Base-by-base conservation (phyloP, 164 flowering plant genomes). In the Chloranthus sessilifolius region DNA sequence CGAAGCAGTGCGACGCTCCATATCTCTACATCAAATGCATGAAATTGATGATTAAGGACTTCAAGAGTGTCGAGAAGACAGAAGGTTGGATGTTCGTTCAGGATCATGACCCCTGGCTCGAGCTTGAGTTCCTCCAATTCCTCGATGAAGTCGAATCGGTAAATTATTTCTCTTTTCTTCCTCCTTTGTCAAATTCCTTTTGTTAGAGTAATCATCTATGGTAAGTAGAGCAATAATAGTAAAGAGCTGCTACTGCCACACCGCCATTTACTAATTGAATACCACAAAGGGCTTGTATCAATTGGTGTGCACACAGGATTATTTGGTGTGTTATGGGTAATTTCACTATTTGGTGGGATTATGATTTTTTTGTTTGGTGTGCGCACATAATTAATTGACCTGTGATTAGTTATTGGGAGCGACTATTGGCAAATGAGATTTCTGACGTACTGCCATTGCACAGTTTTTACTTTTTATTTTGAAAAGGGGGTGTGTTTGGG, bases 41-140 rank as follows among this genome's bases (percentile, higher is more conserved):
- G 88, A 86, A 75, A 53, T n/a, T 84, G 22, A 48, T 81, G n/a
- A 46, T 74, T 0, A 47, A 47, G 0, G 62, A 79, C 16, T 88
- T 78, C 68, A 81, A 71, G 56, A 59, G 69, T 3, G 92, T 87
- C 6, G 87, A 84, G 71, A 61, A 66, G 28, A 86, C 88, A 0
- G 99, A 94, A 56, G 97, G 76, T 0, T 94, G 97, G 97, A 82
- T 65, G 60, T 88, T 94, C 67, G 21, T 94, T 48, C 86, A 84
- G 46, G 43, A 77, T 23, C 71, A 86, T 31, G 97, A 88, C 47
- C 95, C 96, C 2, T 71, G 71, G 69, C 82, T 94, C 1, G 97
- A 94, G 67, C 95, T 88, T 29, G 83, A 86, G 29, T 77, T 89
- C 29, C 65, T 88, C 3, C 81, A 84, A 45, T 82, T 81, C 80